A percentile compares a stretch with the other conserved stretches of the same genome.
These are phyloP conservation scores for Cenococcum geophilum DNA, from an alignment of 495 filamentous ascomycete species.

Conservation along the genomic window DNA sequence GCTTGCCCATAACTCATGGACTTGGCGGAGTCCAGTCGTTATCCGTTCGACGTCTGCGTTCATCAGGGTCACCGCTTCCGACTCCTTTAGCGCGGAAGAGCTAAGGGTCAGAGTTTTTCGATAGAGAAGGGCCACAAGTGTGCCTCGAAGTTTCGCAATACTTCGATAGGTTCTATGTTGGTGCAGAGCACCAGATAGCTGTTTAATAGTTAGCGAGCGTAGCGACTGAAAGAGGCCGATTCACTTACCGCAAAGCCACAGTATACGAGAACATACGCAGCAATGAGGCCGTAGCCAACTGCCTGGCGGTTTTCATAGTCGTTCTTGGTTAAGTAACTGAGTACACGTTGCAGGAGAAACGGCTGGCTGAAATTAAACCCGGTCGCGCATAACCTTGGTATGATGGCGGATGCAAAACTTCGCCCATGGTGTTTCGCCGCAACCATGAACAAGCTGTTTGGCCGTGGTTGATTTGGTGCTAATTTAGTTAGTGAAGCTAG, in stretches of 20 bases:
- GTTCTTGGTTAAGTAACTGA: constrained; percentile 8
- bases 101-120: constrained; percentile 13
- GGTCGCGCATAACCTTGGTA: constrained; percentile 10
- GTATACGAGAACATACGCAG: constrained; percentile 22
- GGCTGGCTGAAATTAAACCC: constrained; percentile 19
- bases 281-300: constrained; percentile 22
- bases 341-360: constrained; percentile 13
- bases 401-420: constrained; percentile 12
- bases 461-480: constrained; percentile 2
- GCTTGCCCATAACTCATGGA: constrained; percentile 15
- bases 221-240: too few species aligned
- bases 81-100: constrained; percentile 14
- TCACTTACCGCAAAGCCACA: constrained; percentile 6
- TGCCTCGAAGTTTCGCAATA: constrained; percentile 14
- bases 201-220: too few species aligned
- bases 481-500: neutral
- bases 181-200: constrained; percentile 5
- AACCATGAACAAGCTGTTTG: constrained; percentile 11
- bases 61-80: constrained; percentile 18
- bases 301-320: constrained; percentile 8
- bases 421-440: constrained; percentile 12
- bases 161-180: constrained; percentile 19
- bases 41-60: constrained; percentile 22
- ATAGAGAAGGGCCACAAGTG: constrained; percentile 14
- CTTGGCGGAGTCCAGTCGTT: constrained; percentile 13